These are phyloP conservation scores for Niebla homalea DNA, from an alignment of 495 filamentous ascomycete species.

Conservation along the genomic window DNA sequence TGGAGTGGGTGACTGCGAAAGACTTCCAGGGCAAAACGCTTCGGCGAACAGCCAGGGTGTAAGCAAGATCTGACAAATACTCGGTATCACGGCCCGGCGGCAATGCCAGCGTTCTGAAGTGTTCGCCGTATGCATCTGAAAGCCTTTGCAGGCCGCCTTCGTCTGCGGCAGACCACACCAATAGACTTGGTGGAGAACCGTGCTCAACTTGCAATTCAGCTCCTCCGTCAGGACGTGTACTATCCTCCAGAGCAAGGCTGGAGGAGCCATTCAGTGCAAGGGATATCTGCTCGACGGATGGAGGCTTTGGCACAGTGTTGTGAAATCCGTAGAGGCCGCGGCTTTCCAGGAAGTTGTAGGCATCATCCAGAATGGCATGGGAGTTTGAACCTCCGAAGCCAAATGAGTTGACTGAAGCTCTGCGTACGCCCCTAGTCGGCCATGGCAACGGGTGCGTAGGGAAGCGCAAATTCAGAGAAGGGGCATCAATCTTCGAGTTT, in stretches of 20 bases:
- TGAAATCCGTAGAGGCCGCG: too few species aligned
- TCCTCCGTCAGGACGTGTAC: background rate
- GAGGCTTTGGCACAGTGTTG: too few species aligned
- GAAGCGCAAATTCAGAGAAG: background rate
- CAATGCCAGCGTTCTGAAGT: background rate
- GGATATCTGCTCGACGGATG: too few species aligned
- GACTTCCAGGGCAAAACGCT: slow-evolving; percentile 21
- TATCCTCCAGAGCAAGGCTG: background rate
- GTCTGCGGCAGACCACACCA: slow-evolving; percentile 1
- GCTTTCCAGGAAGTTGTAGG: background rate
- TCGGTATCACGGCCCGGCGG: background rate
- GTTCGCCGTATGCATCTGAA: background rate
- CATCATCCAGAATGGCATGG: slow-evolving; percentile 23
- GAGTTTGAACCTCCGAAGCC: slow-evolving; percentile 39
- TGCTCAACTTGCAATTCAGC: background rate
- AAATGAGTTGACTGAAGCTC: slow-evolving; percentile 30
- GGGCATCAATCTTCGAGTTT: slow-evolving; percentile 20
- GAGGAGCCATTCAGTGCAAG: background rate
- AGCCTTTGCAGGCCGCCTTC: background rate
- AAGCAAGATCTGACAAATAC: slow-evolving; percentile 20
- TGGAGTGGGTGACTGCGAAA: slow-evolving; percentile 2
- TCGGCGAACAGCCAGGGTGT: slow-evolving; percentile 25
- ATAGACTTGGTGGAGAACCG: background rate
- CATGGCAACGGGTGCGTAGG: background rate
- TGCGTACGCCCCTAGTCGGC: background rate